A percentile compares a stretch with the other conserved stretches of the same genome.
Conservation (phyloP, 441 rosid species). For the Pelargonium australe region DNA sequence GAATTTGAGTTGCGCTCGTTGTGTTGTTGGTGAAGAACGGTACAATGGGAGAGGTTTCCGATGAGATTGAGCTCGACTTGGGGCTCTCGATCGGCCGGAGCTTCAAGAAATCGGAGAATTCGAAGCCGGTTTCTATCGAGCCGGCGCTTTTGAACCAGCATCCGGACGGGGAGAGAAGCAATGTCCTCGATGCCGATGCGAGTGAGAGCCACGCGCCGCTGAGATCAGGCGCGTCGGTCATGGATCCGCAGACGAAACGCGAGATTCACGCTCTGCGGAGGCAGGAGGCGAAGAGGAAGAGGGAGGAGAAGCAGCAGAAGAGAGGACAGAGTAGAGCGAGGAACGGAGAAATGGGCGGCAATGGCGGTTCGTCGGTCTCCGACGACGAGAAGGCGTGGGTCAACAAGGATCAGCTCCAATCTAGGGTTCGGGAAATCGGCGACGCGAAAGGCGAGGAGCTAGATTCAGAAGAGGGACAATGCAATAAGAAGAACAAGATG, state of each 20-base stretch:
- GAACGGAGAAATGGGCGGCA: not conserved
- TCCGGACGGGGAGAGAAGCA: not conserved
- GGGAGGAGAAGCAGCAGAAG: conserved; percentile 34
- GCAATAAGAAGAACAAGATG: not conserved
- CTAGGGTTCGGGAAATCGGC: not conserved
- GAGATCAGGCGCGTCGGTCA: not conserved
- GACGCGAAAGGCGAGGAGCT: not conserved
- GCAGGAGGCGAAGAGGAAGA: conserved; percentile 40
- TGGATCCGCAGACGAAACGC: conserved; percentile 22
- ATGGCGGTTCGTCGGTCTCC: not conserved
- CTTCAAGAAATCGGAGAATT: conserved; percentile 27
- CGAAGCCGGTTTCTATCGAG: conserved; percentile 18
- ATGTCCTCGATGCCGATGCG: not conserved
- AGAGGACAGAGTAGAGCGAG: conserved; percentile 6
- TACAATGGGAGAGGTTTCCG: conserved; percentile 22
- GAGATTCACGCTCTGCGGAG: conserved; percentile 35
- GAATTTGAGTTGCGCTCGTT: conserved; percentile 7
- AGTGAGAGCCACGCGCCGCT: not conserved
- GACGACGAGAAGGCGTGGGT: not conserved
- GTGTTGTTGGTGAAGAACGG: conserved; percentile 16
- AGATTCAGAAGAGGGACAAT: not conserved
- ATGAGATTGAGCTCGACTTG: conserved; percentile 50
- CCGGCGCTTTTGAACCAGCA: not conserved
- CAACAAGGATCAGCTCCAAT: no score
- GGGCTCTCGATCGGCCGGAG: conserved; percentile 52